Percentiles rank a stretch among this genome's conserved stretches.
Evolutionary conservation across 176 grass and related monocot species (phyloP).

Genomic region (Carex cristatella): DNA sequence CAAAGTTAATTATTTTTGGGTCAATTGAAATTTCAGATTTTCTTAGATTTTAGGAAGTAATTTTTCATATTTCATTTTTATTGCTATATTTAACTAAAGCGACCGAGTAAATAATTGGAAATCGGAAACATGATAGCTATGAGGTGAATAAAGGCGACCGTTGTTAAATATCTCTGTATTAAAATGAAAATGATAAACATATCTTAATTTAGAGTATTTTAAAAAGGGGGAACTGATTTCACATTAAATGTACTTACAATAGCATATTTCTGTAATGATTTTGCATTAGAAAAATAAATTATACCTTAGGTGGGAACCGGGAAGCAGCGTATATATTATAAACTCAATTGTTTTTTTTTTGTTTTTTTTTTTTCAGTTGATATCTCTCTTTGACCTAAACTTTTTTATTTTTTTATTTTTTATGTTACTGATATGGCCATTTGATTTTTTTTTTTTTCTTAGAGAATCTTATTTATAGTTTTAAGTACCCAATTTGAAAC

Average conservation of each 20-base stretch:
- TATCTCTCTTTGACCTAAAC: background rate
- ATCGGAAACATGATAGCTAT: background rate
- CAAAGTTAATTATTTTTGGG: background rate
- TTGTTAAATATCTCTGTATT: background rate
- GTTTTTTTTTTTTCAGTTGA: background rate
- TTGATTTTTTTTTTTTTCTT: background rate
- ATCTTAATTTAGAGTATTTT: background rate
- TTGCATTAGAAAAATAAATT: background rate
- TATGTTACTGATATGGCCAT: background rate
- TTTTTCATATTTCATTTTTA: background rate
- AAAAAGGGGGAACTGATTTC: background rate
- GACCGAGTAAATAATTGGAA: background rate
- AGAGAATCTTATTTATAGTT: background rate
- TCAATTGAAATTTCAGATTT: background rate
- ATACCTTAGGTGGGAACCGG: background rate
- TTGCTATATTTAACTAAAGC: background rate
- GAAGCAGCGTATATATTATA: background rate
- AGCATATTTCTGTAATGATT: conserved; percentile 9
- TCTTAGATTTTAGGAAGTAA: background rate
- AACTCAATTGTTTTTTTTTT: background rate
- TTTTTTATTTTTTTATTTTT: background rate
- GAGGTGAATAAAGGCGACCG: background rate
- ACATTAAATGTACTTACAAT: background rate
- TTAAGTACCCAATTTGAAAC: background rate
- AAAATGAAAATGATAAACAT: conserved; percentile 5